A percentile compares a stretch with the other conserved stretches of the same genome.
Evolutionary conservation across 2,329 filamentous ascomycete species (phyloP).

Genomic region (Trichoderma koningiopsis): DNA sequence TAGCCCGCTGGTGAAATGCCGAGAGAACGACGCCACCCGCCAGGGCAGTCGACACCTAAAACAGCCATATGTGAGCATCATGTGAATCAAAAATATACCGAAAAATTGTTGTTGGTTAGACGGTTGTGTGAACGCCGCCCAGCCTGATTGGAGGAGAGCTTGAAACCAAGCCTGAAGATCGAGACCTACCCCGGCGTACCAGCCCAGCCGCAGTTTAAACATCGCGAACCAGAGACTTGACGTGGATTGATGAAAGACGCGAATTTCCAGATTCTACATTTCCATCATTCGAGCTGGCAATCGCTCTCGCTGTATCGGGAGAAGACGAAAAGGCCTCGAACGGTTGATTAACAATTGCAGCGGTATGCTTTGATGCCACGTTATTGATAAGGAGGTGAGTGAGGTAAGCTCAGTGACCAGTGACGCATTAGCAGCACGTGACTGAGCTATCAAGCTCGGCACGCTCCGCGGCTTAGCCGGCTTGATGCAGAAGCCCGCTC

Average conservation of each 20-base stretch:
- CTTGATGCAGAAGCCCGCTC: background rate
- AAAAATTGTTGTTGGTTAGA: background rate
- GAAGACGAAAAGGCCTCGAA: background rate
- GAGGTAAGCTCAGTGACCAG: conserved; percentile 23
- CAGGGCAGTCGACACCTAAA: conserved; percentile 76
- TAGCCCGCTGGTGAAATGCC: conserved; percentile 91
- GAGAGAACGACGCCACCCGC: conserved; percentile 83
- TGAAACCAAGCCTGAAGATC: conserved; percentile 1
- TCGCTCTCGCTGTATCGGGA: background rate
- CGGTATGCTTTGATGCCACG: conserved; percentile 27
- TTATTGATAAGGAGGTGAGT: conserved; percentile 17
- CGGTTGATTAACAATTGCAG: conserved; percentile 13
- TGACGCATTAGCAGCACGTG: conserved; percentile 21
- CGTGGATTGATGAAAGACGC: background rate
- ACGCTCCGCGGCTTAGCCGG: conserved; percentile 22
- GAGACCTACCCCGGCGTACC: conserved; percentile 61
- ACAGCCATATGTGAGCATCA: conserved; percentile 25
- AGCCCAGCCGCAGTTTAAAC: conserved; percentile 59
- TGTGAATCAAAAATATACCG: background rate
- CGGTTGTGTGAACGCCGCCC: background rate
- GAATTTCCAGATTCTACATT: conserved; percentile 19
- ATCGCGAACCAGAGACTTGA: conserved; percentile 31
- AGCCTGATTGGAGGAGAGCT: conserved; percentile 1
- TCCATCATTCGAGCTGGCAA: conserved; percentile 12
- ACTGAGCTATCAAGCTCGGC: background rate